These are phyloP conservation scores for Apiotrichum porosum DNA, from an alignment of 1,284 basidiomycete species.

Conservation along the genomic window DNA sequence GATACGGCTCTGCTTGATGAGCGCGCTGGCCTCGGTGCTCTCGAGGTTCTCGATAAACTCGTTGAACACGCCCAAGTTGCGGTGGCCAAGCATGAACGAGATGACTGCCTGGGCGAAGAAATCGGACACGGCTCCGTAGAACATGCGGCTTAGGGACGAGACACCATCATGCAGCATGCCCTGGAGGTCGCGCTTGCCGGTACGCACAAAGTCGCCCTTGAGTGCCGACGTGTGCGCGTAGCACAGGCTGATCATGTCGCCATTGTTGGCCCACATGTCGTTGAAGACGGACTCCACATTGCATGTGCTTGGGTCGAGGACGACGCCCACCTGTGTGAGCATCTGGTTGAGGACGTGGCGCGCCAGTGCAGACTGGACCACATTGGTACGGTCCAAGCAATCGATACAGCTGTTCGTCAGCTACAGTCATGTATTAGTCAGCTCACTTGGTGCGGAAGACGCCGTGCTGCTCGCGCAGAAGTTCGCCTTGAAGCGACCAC, in stretches of 20 bases:
- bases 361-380: slow-evolving; percentile 84
- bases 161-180: slow-evolving; percentile 88
- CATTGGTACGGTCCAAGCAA: slow-evolving; percentile 83
- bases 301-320: slow-evolving; percentile 26
- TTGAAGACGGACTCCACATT: slow-evolving; percentile 79
- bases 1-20: slow-evolving; percentile 79
- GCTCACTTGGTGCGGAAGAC: slow-evolving; percentile 60
- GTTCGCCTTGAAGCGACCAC: slow-evolving; percentile 69
- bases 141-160: slow-evolving; percentile 75
- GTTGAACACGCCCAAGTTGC: slow-evolving; percentile 76
- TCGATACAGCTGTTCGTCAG: slow-evolving; percentile 77
- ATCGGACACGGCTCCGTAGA: slow-evolving; percentile 64
- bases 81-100: slow-evolving; percentile 80
- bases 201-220: slow-evolving; percentile 96
- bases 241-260: slow-evolving; percentile 42
- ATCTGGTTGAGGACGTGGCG: slow-evolving; percentile 74
- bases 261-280: slow-evolving; percentile 74
- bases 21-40: slow-evolving; percentile 81
- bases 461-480: slow-evolving; percentile 75
- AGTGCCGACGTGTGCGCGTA: slow-evolving; percentile 60
- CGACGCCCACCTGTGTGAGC: slow-evolving; percentile 64
- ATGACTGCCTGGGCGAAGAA: slow-evolving; percentile 95
- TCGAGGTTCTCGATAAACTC: slow-evolving; percentile 82
- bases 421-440: neutral
- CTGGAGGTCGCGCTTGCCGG: slow-evolving; percentile 84